Percentiles rank a stretch among this genome's conserved stretches.
These are phyloP conservation scores for Solanum corneliomulleri DNA, from an alignment of 257 asterid species.

Conservation along the genomic window DNA sequence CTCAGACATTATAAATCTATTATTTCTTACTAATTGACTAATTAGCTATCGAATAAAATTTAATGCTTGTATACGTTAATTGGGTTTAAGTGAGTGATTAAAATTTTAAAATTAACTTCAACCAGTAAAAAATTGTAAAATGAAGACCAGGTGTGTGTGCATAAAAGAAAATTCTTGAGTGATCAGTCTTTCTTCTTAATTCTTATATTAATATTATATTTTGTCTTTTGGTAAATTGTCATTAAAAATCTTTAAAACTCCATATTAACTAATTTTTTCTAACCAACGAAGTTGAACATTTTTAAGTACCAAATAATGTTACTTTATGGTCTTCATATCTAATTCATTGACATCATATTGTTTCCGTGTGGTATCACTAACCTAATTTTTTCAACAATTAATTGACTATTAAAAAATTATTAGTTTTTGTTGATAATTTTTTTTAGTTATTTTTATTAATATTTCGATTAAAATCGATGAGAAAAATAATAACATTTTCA, in stretches of 20 bases:
- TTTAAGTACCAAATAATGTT: background rate
- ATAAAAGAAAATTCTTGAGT: background rate
- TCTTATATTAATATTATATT: background rate
- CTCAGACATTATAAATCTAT: background rate
- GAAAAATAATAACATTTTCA: background rate
- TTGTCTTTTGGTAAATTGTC: background rate
- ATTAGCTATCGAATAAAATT: background rate
- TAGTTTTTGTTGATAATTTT: too few species aligned
- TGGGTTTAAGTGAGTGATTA: background rate
- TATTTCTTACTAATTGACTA: background rate
- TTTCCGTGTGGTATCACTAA: background rate
- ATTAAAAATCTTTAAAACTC: background rate
- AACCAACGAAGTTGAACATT: background rate
- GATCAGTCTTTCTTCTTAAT: too few species aligned
- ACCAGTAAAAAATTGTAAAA: background rate
- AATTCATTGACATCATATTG: background rate
- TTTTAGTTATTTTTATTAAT: too few species aligned
- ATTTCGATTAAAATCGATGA: background rate
- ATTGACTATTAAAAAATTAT: too few species aligned
- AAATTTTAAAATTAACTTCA: background rate
- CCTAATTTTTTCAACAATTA: background rate
- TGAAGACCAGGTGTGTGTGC: background rate
- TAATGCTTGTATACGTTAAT: background rate
- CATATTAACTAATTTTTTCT: background rate
- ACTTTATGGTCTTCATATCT: background rate